A percentile compares a stretch with the other conserved stretches of the same genome.
These are phyloP conservation scores for Fusarium sp. DNA, from an alignment of 2,329 filamentous ascomycete genomes.

Conservation along the genomic window DNA sequence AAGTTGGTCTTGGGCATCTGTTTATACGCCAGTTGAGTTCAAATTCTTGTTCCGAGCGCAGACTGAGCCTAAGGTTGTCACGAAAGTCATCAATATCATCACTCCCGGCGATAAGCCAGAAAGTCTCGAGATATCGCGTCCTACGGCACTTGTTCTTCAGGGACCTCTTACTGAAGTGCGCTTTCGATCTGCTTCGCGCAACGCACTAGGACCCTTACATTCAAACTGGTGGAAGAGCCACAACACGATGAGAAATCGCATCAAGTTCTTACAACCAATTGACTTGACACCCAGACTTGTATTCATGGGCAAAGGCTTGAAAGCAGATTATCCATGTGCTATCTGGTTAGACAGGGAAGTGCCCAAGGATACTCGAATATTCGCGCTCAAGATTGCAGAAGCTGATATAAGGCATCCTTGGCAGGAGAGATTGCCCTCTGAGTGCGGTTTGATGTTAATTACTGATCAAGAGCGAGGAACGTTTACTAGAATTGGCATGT, in stretches of 20 bases:
- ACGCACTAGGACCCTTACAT: not conserved
- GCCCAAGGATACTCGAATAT: not conserved
- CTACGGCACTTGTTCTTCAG: not conserved
- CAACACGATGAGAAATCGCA: not conserved
- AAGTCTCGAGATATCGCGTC: not conserved
- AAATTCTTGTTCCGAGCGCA: slow-evolving; percentile 8
- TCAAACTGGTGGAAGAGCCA: not conserved
- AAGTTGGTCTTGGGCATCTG: slow-evolving; percentile 14
- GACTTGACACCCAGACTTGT: not conserved
- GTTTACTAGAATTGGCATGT: not conserved
- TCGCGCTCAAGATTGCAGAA: not conserved
- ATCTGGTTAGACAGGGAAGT: not conserved
- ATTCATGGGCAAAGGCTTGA: not conserved
- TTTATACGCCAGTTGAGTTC: not conserved
- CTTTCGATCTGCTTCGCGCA: not conserved
- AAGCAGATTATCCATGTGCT: not conserved
- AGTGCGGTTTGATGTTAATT: not conserved
- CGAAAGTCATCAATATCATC: not conserved
- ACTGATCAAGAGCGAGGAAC: not conserved
- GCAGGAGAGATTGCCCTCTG: not conserved
- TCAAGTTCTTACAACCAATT: not conserved
- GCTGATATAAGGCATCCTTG: not conserved
- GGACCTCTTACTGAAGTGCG: not conserved
- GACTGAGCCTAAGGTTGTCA: not conserved
- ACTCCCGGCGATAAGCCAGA: accelerated